A percentile compares a stretch with the other conserved stretches of the same genome.
Conservation (phyloP, 1,284 basidiomycete genomes). For the Cryptococcus sp. region DNA sequence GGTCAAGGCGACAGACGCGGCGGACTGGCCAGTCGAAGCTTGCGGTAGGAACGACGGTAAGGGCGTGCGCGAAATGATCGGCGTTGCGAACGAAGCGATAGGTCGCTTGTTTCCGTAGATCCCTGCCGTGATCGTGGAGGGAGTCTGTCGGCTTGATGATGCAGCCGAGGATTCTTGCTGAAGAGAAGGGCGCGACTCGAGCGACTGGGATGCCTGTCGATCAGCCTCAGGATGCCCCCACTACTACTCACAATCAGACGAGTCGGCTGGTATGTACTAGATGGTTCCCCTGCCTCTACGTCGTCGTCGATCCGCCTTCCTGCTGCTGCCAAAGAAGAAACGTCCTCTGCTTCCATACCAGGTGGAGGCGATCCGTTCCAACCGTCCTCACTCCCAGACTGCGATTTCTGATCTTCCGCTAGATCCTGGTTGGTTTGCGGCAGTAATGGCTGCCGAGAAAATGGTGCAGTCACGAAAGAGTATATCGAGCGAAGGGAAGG, state of each 20-base stretch:
- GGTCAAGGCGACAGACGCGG: conserved; percentile 23
- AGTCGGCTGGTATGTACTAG: neutral
- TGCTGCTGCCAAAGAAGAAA: conserved; percentile 32
- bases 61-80: conserved; percentile 1
- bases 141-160: neutral
- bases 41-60: conserved; percentile 1
- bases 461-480: conserved; percentile 27
- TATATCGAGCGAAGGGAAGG: conserved; percentile 17
- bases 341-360: conserved; percentile 27
- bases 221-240: neutral
- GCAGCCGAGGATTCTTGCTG: neutral
- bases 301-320: conserved; percentile 24
- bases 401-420: conserved; percentile 23
- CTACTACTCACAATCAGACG: neutral
- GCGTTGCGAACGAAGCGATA: neutral
- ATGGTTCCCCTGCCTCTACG: conserved; percentile 18
- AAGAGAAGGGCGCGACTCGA: neutral
- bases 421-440: conserved; percentile 7
- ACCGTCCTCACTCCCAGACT: conserved; percentile 41
- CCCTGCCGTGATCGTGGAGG: neutral
- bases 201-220: neutral
- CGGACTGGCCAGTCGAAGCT: neutral
- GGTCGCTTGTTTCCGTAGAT: neutral
- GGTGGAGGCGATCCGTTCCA: conserved; percentile 35
- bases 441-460: conserved; percentile 17